Evolutionary conservation across 83 land plant species (phyloP), one percentile per base, ranked within the genome.

Genomic region (Picea mariana): DNA sequence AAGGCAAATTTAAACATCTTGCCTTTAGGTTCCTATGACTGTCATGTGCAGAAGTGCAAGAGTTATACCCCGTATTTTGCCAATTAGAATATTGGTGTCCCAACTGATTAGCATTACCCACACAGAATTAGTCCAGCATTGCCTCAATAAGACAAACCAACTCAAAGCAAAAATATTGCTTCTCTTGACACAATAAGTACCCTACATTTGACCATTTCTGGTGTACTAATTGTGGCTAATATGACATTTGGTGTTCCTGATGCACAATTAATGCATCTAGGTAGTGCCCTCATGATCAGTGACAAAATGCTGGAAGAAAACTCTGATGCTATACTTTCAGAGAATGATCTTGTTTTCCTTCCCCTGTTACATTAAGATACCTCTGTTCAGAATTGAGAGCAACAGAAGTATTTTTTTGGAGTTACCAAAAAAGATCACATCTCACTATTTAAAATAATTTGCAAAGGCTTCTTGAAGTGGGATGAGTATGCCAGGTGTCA

Each of bases 281-380:
- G 66, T 42, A 27, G n/a, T n/a, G n/a, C n/a, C 27, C 17, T 75
- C 49, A 82, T 62, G 23, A 31, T 20, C 17, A 38, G 61, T 13
- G 85, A 52, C 21, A 75, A 66, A 67, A 12, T 49, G 68, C 27
- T 62, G 76, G 38, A 34, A 59, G 67, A 62, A 63, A 84, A 66
- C 11, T 18, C 40, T 66, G 71, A 61, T 15, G 17, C 55, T 67
- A 11, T 18, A 27, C 55, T 87, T 59, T 86, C 96, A 47, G 84
- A 90, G 52, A 49, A 49, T 18, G 91, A 86, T 2, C 81, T 82
- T 59, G 17, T 94, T 80, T 77, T 89, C 42, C 89, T 92, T 79
- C 79, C 55, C 97, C 95, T 66, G 83, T 90, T 87, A 89, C 91
- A 59, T 81, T 88, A 77, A 83, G 83, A 42, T 92, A 81, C 78